Conservation (phyloP, 1,284 basidiomycete species). For the Exobasidium cylindrosporum region DNA sequence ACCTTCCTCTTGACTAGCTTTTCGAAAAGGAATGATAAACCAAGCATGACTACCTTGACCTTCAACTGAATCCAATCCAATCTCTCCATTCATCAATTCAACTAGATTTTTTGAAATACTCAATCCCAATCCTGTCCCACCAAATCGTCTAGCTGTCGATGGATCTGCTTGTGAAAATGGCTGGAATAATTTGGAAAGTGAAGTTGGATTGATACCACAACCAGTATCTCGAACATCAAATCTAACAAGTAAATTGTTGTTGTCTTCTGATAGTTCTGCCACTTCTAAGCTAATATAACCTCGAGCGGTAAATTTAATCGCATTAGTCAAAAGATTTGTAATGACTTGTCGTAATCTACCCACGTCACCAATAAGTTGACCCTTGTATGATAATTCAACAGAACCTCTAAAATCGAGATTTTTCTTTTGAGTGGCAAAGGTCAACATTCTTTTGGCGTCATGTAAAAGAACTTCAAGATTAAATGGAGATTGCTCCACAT, state of each 20-base stretch:
- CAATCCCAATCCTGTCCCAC: slow-evolving; percentile 49
- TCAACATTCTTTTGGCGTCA: slow-evolving; percentile 54
- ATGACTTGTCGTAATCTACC: slow-evolving; percentile 52
- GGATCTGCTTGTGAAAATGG: slow-evolving; percentile 54
- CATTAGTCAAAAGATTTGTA: slow-evolving; percentile 56
- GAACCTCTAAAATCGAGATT: slow-evolving; percentile 51
- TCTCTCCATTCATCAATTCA: slow-evolving; percentile 47
- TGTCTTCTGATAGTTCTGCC: slow-evolving; percentile 42
- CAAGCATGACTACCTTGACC: slow-evolving; percentile 48
- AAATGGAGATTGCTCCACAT: slow-evolving; percentile 57
- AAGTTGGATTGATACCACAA: slow-evolving; percentile 50
- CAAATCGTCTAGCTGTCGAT: slow-evolving; percentile 46
- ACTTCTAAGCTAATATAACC: slow-evolving; percentile 52
- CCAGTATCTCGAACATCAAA: slow-evolving; percentile 56
- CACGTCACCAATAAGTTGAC: slow-evolving; percentile 45
- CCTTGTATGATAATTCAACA: slow-evolving; percentile 37
- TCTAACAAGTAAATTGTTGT: slow-evolving; percentile 35
- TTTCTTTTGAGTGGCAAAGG: slow-evolving; percentile 53
- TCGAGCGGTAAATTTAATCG: slow-evolving; percentile 55
- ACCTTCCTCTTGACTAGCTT: slow-evolving; percentile 20
- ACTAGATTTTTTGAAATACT: slow-evolving; percentile 46
- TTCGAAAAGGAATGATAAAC: slow-evolving; percentile 46
- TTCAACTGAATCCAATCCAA: slow-evolving; percentile 46
- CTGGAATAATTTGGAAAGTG: slow-evolving; percentile 53
- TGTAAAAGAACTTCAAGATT: slow-evolving; percentile 53